Evolutionary conservation across 2,329 filamentous ascomycete species (phyloP), one percentile per base, ranked within the genome.

Genomic region (Claviceps fusiformis): DNA sequence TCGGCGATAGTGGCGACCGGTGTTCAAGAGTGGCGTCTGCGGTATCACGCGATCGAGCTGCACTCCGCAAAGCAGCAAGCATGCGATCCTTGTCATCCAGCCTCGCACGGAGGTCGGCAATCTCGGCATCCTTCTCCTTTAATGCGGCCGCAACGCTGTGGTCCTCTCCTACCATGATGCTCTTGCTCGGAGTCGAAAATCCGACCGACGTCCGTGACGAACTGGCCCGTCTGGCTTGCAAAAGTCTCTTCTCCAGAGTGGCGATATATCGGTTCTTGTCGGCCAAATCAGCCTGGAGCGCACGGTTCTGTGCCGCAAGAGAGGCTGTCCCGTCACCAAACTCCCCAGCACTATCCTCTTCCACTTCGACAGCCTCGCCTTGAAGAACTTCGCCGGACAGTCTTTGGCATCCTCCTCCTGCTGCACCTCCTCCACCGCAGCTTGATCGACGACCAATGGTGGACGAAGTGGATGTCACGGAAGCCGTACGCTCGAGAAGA

Each of bases 211-310:
- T 83, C 19, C 92, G 83, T 8, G 89, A 92, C 54, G 95, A 90
- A 70, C 91, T 96, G 0, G 90, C 89, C 50, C 92, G 80, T 45
- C 93, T 80, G 43, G 93, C 93, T 65, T 98, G 93, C 39, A 97
- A 75, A 1, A 98, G 75, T 31, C 93, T 82, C 70, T 95, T 95
- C 72, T 98, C 93, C 13, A 98, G 73, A 0, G 93, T 97, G 33
- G 87, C 80, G 62, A 97, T 97, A 68, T 98, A 98, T 37, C 93
- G 86, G 63, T 93, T 97, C 74, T 95, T 96, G 71, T 98, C 93
- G n/a, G 81, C 82, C 50, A 98, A 79, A 68, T 98, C 93, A n/a
- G 90, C 83, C 68, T 95, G 93, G 50, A 98, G 73, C n/a, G 95
- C 87, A 52, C 85, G 82, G 62, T 96, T 90, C 66, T 96, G 93